phyloP scores from a whole-genome alignment of 1,139 yeast species.

The Suhomyces atakaporum region DNA sequence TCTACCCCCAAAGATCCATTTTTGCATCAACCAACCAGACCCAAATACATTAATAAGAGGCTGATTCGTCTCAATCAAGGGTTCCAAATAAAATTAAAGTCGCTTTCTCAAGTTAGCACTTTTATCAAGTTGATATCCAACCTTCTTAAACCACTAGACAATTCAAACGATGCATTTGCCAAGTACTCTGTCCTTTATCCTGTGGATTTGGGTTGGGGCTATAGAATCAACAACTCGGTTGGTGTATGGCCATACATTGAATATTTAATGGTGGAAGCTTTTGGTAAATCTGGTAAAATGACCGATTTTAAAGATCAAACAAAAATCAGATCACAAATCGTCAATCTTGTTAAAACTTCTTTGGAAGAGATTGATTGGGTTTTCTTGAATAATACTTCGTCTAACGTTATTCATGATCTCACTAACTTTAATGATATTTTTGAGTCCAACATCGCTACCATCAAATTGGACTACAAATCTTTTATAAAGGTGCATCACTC shows the following conservation, averaged over 20 bases:
- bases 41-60: slow-evolving; percentile 28
- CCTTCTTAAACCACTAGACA: slow-evolving; percentile 28
- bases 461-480: slow-evolving; percentile 31
- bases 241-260: slow-evolving; percentile 86
- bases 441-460: slow-evolving; percentile 25
- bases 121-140: slow-evolving; percentile 55
- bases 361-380: slow-evolving; percentile 65
- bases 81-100: slow-evolving; percentile 34
- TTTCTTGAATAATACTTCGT: slow-evolving; percentile 48
- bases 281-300: slow-evolving; percentile 45
- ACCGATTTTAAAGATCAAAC: slow-evolving; percentile 39
- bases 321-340: slow-evolving; percentile 54
- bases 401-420: slow-evolving; percentile 22
- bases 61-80: slow-evolving; percentile 36
- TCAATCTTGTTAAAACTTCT: slow-evolving; percentile 54
- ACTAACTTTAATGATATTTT: slow-evolving; percentile 48
- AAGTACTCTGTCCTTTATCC: slow-evolving; percentile 59
- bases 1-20: slow-evolving; percentile 9
- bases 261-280: slow-evolving; percentile 64
- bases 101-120: slow-evolving; percentile 60
- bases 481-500: slow-evolving; percentile 67
- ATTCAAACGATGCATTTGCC: slow-evolving; percentile 34
- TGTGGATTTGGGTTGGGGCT: slow-evolving; percentile 57
- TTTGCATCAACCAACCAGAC: slow-evolving; percentile 18
- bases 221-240: slow-evolving; percentile 48